phyloP scores from a whole-genome alignment of 495 filamentous ascomycete genomes.

The Chaetomium cochliodes region DNA sequence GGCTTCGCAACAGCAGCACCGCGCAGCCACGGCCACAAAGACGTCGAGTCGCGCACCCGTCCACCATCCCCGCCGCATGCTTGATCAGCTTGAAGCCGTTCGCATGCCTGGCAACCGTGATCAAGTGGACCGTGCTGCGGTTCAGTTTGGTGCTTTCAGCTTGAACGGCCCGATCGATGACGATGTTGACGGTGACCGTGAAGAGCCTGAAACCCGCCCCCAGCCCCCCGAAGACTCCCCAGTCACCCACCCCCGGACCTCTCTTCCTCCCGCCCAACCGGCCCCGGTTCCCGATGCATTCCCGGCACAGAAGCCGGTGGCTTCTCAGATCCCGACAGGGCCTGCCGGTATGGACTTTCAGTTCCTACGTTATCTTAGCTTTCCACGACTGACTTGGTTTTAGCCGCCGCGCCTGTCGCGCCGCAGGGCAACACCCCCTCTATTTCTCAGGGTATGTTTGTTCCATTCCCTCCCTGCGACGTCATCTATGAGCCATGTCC shows the following conservation, averaged over 20 bases:
- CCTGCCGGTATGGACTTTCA: constrained; percentile 41
- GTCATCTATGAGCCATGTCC: constrained; percentile 12
- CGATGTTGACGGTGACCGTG: constrained; percentile 89
- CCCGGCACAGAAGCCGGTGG: constrained; percentile 65
- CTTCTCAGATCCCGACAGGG: constrained; percentile 55
- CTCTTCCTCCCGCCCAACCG: constrained; percentile 73
- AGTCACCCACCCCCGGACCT: constrained; percentile 80
- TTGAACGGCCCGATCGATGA: constrained; percentile 72
- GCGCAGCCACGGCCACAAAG: constrained; percentile 64
- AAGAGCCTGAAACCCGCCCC: constrained; percentile 90
- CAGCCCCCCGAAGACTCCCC: constrained; percentile 95
- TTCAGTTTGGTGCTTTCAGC: constrained; percentile 96
- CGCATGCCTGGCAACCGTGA: constrained; percentile 99
- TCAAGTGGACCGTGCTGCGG: constrained; percentile 78
- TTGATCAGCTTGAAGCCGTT: constrained; percentile 95
- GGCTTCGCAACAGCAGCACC: constrained; percentile 57
- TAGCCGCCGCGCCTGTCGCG: constrained; percentile 37
- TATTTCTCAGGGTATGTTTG: constrained; percentile 34
- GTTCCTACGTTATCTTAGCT: constrained; percentile 2
- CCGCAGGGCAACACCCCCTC: constrained; percentile 32
- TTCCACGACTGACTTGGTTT: constrained; percentile 31
- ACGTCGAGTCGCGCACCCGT: constrained; percentile 68
- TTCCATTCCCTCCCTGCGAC: background rate
- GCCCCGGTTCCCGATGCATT: constrained; percentile 60
- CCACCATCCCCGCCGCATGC: constrained; percentile 69